phyloP scores from a whole-genome alignment of 1,284 basidiomycete species.

The Malassezia pachydermatis region DNA sequence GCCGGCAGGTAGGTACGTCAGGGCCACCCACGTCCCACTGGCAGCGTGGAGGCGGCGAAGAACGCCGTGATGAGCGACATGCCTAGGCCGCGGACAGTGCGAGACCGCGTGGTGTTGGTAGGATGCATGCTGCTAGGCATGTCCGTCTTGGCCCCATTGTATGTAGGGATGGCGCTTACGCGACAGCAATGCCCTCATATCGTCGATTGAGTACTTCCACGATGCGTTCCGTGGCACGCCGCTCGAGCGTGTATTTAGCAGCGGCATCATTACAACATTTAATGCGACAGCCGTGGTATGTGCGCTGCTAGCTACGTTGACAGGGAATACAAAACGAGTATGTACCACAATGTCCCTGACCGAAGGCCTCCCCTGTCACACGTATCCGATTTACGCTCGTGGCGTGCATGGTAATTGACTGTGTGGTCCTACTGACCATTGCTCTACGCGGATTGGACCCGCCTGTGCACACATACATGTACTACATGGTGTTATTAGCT shows the following conservation, averaged over 20 bases:
- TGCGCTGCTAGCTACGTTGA: conserved; percentile 14
- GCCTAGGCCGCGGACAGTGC: no score
- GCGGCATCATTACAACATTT: conserved; percentile 21
- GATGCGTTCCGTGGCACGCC: conserved; percentile 13
- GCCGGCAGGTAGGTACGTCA: no score
- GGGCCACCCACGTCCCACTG: no score
- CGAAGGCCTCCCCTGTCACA: background rate
- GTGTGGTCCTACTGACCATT: background rate
- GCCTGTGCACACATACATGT: background rate
- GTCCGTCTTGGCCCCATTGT: conserved; percentile 18
- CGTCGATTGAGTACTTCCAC: conserved; percentile 29
- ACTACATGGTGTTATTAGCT: conserved; percentile 14
- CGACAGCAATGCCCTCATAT: conserved; percentile 27
- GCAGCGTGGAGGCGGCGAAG: no score
- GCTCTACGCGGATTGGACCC: background rate
- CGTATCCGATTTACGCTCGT: background rate
- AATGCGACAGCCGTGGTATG: conserved; percentile 21
- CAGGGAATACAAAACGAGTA: background rate
- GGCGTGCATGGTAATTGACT: background rate
- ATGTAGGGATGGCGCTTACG: background rate
- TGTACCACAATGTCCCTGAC: background rate
- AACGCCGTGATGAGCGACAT: no score
- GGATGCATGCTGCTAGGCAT: conserved; percentile 9
- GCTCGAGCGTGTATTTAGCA: conserved; percentile 18
- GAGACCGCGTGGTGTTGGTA: background rate